phyloP scores from a whole-genome alignment of 352 stramenopile genomes.

The Globisporangium nodosum region DNA sequence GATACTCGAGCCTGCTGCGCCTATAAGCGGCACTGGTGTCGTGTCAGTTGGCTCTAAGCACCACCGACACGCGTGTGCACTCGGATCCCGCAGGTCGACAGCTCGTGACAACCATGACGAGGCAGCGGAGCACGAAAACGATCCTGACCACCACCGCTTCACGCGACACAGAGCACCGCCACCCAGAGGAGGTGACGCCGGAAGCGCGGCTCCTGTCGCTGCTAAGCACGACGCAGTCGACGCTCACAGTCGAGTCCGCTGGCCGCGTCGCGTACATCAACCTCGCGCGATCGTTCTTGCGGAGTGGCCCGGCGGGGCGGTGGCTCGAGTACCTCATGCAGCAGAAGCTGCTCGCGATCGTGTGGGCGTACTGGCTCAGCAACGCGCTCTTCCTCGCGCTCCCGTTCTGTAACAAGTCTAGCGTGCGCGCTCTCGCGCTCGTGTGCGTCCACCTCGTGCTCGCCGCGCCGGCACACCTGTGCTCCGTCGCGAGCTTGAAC shows the following conservation, averaged over 20 bases:
- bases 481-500: slow-evolving; percentile 16
- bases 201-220: slow-evolving; percentile 8
- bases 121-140: neutral
- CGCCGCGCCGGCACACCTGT: slow-evolving; percentile 14
- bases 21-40: too few relatives aligned
- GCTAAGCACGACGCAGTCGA: slow-evolving; percentile 5
- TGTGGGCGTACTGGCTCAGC: slow-evolving; percentile 11
- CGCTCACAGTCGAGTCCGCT: slow-evolving; percentile 5
- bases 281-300: slow-evolving; percentile 1
- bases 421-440: neutral
- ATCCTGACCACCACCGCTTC: neutral
- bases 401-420: slow-evolving; percentile 8
- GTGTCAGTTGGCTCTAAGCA: too few relatives aligned
- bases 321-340: slow-evolving; percentile 7
- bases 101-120: neutral
- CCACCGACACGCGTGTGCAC: too few relatives aligned
- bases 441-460: slow-evolving; percentile 7
- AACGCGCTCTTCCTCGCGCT: slow-evolving; percentile 4
- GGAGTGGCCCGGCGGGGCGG: neutral
- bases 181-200: neutral
- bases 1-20: too few relatives aligned
- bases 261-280: slow-evolving; percentile 8
- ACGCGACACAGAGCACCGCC: neutral
- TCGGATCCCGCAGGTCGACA: neutral
- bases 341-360: slow-evolving; percentile 1